Percentiles rank a stretch among this genome's conserved stretches.
These are phyloP conservation scores for Mycena indigotica DNA, from an alignment of 768 basidiomycete species.

Conservation along the genomic window DNA sequence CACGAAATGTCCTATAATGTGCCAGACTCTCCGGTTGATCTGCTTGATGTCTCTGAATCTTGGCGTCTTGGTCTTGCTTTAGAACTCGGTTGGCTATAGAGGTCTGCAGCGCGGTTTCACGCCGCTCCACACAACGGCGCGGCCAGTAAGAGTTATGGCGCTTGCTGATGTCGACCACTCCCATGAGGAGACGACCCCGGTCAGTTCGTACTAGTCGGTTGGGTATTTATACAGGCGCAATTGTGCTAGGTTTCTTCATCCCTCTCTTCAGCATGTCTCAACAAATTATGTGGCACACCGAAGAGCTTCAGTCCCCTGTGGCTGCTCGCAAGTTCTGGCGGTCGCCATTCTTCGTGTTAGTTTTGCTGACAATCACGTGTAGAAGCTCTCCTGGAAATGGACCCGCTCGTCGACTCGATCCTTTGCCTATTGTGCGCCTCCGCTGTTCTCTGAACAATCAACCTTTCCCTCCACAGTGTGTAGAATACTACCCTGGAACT, in stretches of 20 bases:
- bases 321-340: conserved; percentile 9
- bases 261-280: neutral
- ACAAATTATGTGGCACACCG: neutral
- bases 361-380: neutral
- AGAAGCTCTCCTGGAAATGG: conserved; percentile 1
- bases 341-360: neutral
- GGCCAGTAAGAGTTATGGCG: neutral
- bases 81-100: neutral
- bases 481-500: neutral
- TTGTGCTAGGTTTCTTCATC: neutral
- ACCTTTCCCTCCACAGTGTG: neutral
- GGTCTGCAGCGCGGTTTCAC: neutral
- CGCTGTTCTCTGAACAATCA: neutral
- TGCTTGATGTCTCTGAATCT: neutral
- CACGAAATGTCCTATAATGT: conserved; percentile 15
- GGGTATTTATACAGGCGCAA: conserved; percentile 9
- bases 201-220: conserved; percentile 11
- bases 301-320: conserved; percentile 13
- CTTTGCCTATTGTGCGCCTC: conserved; percentile 12
- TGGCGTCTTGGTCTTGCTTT: neutral
- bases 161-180: conserved; percentile 4
- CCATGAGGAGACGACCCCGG: neutral
- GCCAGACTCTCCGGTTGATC: neutral
- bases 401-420: conserved; percentile 10
- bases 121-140: neutral